Base-by-base conservation (phyloP, 768 basidiomycete genomes). In the Pisolithus tinctorius region DNA sequence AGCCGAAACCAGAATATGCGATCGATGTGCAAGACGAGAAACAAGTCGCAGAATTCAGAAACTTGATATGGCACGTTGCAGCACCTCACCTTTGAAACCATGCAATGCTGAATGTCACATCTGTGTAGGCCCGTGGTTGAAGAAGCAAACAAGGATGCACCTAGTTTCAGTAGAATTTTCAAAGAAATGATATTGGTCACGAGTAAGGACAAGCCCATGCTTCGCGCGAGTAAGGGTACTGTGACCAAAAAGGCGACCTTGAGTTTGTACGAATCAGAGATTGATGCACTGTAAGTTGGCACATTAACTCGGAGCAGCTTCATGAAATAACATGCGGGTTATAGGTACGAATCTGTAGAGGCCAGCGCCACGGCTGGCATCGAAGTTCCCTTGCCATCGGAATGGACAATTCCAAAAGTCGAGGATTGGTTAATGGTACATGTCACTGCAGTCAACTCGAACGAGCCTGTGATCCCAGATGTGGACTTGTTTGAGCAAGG, bases 171-270 rank as follows among this genome's bases (percentile, higher is more conserved):
- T 49, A 65, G 71, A 6, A 68, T 78, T 6, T 77, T 74, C 61
- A 77, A 77, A 60, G 75, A 81, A 57, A 74, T 80, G 78, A 77
- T 81, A 42, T 36, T 80, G n/a, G 57, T 80, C 9, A 65, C 77
- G 1, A 58, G 60, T 2, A 40, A 65, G 14, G 63, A 60, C 1
- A 77, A 76, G 54, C 80, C 79, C 0, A 57, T 81, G 43, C 60
- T 68, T 6, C 70, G 73, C 38, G 62, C 76, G 4, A 66, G 63
- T 2, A 81, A 81, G 52, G 76, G 78, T 0, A 75, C 76, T 0
- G 64, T 77, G 4, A 62, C 64, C 49, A 69, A 72, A 27, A 74
- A 73, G 49, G 66, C 64, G 11, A 64, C 73, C 1, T 47, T 79
- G 14, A 59, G 49, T 0, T 41, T 60, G 0, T 83, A 81, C 52